Percentiles rank a stretch among this genome's conserved stretches.
These are phyloP conservation scores for Physcomitrium patens DNA, from an alignment of 225 moss, liverwort and hornwort genomes.

Conservation along the genomic window DNA sequence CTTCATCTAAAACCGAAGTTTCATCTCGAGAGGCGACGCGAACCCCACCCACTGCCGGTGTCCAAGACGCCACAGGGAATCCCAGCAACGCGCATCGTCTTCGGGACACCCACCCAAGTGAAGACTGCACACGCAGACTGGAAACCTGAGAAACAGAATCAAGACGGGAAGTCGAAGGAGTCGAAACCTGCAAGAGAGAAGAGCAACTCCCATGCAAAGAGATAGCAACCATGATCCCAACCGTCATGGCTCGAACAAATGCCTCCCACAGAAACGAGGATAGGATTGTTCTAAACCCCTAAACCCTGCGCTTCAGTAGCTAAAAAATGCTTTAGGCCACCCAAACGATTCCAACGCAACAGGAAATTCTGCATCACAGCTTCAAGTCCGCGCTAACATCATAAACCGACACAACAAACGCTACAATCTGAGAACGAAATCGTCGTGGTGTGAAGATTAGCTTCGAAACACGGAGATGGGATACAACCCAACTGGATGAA, in stretches of 20 bases:
- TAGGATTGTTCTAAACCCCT: not conserved
- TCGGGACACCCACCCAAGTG: not conserved
- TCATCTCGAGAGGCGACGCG: slow-evolving; percentile 15
- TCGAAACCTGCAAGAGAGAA: slow-evolving; percentile 12
- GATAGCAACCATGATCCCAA: slow-evolving; percentile 15
- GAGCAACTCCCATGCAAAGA: slow-evolving; percentile 26
- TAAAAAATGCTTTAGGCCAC: not conserved
- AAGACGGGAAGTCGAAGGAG: slow-evolving; percentile 1
- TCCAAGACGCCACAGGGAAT: slow-evolving; percentile 2
- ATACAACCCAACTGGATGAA: not conserved
- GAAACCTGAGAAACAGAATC: slow-evolving; percentile 3
- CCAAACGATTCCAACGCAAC: not conserved
- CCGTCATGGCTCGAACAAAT: slow-evolving; percentile 19
- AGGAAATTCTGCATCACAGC: not conserved
- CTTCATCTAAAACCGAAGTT: slow-evolving; percentile 19
- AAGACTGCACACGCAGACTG: slow-evolving; percentile 12
- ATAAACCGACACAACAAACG: not conserved
- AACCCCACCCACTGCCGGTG: slow-evolving; percentile 2
- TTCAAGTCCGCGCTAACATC: not conserved
- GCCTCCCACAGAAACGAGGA: not conserved
- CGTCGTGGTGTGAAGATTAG: too few relatives aligned
- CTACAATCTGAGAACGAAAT: too few relatives aligned
- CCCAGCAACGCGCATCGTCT: slow-evolving; percentile 7
- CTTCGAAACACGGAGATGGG: not conserved
- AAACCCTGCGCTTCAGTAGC: slow-evolving; percentile 10